phyloP scores from a whole-genome alignment of 176 grass and related monocot genomes.

The Phoenix dactylifera region DNA sequence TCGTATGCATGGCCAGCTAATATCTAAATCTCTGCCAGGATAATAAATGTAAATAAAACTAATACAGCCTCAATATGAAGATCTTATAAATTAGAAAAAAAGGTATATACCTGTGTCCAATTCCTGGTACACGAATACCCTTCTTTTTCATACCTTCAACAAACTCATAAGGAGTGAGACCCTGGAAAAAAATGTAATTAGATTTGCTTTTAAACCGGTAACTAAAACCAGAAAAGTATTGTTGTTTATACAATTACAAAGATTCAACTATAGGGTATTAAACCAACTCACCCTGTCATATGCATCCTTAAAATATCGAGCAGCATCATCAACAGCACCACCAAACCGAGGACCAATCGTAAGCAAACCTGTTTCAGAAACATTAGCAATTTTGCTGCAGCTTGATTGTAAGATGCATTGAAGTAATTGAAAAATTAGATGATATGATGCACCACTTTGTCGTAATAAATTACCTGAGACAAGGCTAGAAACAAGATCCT shows the following conservation, averaged over 20 bases:
- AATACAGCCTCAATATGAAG: no score
- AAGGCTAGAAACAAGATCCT: constrained; percentile 13
- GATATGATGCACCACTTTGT: no score
- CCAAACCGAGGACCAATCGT: constrained; percentile 96
- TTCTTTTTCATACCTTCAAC: constrained; percentile 99
- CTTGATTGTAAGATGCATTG: background rate
- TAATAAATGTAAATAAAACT: no score
- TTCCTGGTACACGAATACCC: constrained; percentile 94
- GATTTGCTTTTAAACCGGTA: no score
- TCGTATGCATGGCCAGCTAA: no score
- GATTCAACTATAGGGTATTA: background rate
- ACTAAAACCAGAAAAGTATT: no score
- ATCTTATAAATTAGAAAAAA: no score
- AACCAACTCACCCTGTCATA: constrained; percentile 56
- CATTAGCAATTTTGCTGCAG: constrained; percentile 9
- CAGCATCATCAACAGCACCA: constrained; percentile 98
- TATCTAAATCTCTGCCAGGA: no score
- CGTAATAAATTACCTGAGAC: background rate
- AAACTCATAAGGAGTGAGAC: constrained; percentile 88
- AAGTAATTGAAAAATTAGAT: no score
- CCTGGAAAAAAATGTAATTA: constrained; percentile 21
- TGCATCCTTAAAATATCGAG: constrained; percentile 98
- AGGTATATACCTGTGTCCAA: constrained; percentile 75
- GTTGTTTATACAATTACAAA: constrained; percentile 3
- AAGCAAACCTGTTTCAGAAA: constrained; percentile 52